phyloP scores from a whole-genome alignment of 345 rosid genomes.

The Kernera saxatilis region DNA sequence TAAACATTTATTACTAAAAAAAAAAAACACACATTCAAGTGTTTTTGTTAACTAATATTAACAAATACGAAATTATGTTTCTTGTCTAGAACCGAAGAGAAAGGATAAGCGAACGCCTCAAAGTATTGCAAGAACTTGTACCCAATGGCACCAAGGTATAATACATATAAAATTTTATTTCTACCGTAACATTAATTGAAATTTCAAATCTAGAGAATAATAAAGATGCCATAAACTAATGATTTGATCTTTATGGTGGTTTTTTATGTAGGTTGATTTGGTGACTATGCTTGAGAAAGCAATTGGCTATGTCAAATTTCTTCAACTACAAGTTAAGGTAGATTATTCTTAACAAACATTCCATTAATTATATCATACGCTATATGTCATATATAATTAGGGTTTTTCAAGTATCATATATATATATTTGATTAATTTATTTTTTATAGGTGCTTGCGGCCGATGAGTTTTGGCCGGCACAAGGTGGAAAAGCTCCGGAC shows the following conservation, averaged over 20 bases:
- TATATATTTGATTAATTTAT: background rate
- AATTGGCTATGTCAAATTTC: slow-evolving; percentile 85
- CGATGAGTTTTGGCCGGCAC: slow-evolving; percentile 96
- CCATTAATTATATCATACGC: background rate
- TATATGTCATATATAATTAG: background rate
- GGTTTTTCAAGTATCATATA: background rate
- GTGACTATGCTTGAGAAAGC: slow-evolving; percentile 97
- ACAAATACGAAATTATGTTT: background rate
- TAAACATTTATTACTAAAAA: slow-evolving; percentile 1
- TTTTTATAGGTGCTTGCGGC: slow-evolving; percentile 72
- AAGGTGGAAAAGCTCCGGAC: slow-evolving; percentile 91
- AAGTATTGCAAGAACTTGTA: slow-evolving; percentile 74
- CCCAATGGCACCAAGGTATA: slow-evolving; percentile 79
- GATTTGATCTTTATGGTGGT: background rate
- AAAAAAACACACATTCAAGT: background rate
- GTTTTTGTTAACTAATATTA: background rate
- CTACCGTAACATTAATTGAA: background rate
- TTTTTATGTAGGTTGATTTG: slow-evolving; percentile 59
- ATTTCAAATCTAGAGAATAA: no score
- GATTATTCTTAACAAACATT: background rate
- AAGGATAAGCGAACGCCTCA: slow-evolving; percentile 84
- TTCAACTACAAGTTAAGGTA: slow-evolving; percentile 96
- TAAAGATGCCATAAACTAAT: background rate
- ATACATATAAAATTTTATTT: background rate
- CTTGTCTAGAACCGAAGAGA: slow-evolving; percentile 67